phyloP scores from a whole-genome alignment of 2,329 filamentous ascomycete genomes.

The Scolecobasidium constrictum region DNA sequence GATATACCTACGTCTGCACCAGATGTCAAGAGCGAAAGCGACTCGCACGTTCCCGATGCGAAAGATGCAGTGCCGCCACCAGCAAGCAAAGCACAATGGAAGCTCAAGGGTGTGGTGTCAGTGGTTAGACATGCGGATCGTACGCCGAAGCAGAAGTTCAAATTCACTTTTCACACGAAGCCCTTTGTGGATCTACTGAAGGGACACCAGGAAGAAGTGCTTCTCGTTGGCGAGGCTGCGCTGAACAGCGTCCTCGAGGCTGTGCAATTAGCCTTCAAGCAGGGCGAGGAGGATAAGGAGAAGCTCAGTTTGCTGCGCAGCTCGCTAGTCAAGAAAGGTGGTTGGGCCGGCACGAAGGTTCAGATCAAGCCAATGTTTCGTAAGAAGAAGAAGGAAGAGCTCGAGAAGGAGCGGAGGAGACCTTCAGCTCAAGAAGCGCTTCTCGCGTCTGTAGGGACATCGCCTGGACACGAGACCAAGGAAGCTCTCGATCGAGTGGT shows the following conservation, averaged over 20 bases:
- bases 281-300: constrained; percentile 70
- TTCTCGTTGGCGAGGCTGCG: constrained; percentile 85
- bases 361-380: constrained; percentile 99
- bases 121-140: constrained; percentile 94
- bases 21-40: constrained; percentile 7
- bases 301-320: constrained; percentile 83
- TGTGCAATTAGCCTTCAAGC: constrained; percentile 66
- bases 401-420: not conserved
- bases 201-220: constrained; percentile 90
- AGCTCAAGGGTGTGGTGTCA: constrained; percentile 92
- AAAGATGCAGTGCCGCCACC: constrained; percentile 31
- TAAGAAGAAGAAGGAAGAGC: constrained; percentile 34
- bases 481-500: not conserved
- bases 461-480: not conserved
- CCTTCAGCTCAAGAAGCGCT: not conserved
- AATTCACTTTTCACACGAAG: constrained; percentile 95
- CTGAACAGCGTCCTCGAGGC: constrained; percentile 81
- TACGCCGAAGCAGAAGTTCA: constrained; percentile 98
- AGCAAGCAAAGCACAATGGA: constrained; percentile 85
- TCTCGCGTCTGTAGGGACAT: not conserved
- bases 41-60: not conserved
- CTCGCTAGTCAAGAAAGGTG: constrained; percentile 82
- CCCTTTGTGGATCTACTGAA: constrained; percentile 92
- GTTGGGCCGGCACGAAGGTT: constrained; percentile 92
- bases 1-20: constrained; percentile 10